A percentile compares a stretch with the other conserved stretches of the same genome.
Conservation (phyloP, 306 rosid species). For the Hippophae tibetana region DNA sequence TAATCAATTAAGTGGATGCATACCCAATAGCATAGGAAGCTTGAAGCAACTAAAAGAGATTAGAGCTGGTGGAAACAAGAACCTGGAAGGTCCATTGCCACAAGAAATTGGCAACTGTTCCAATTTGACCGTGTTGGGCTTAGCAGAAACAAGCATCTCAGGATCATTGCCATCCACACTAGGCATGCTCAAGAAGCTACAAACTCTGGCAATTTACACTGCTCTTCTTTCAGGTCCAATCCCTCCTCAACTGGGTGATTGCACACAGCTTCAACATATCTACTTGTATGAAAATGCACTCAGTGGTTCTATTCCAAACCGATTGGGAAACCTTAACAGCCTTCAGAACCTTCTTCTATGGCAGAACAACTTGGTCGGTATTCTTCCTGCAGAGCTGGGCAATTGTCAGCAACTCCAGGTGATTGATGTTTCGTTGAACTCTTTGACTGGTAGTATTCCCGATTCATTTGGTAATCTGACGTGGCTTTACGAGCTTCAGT, state of each 20-base stretch:
- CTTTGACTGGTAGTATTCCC: constrained; percentile 67
- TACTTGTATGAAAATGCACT: constrained; percentile 68
- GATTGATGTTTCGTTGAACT: constrained; percentile 64
- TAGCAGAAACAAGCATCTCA: constrained; percentile 78
- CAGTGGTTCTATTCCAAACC: constrained; percentile 62
- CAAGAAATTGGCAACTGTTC: constrained; percentile 69
- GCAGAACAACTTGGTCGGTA: constrained; percentile 79
- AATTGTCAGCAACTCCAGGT: constrained; percentile 43
- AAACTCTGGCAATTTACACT: constrained; percentile 69
- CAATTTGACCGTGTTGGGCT: constrained; percentile 51
- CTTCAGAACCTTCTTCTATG: constrained; percentile 59
- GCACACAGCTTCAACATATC: constrained; percentile 46
- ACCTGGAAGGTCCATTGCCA: constrained; percentile 56
- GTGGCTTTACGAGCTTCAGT: constrained; percentile 51
- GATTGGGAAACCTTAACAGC: constrained; percentile 49
- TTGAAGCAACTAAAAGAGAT: constrained; percentile 46
- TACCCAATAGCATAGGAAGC: constrained; percentile 62
- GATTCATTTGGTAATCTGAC: constrained; percentile 50
- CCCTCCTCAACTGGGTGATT: constrained; percentile 66
- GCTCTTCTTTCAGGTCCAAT: constrained; percentile 67
- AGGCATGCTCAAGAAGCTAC: constrained; percentile 58
- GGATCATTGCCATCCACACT: constrained; percentile 57
- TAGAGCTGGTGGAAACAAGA: constrained; percentile 89
- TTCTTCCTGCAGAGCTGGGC: constrained; percentile 70
- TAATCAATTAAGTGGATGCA: constrained; percentile 56